Evolutionary conservation across 73 alveolate genomes (phyloP).

Genomic region (Paramecium octaurelia): DNA sequence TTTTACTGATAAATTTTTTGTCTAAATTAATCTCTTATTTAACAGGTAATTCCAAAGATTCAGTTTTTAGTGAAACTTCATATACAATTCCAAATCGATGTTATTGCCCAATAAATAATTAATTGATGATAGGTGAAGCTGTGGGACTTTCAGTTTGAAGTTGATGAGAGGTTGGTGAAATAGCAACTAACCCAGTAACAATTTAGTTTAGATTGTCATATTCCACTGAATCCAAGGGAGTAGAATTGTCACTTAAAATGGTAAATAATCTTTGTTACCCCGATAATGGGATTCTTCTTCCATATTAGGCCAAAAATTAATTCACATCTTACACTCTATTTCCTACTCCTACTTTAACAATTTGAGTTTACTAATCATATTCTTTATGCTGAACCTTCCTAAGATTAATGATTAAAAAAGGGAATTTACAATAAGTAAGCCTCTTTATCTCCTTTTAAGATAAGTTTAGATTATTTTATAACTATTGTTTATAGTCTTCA

Average conservation of each 20-base stretch:
- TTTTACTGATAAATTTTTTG: background rate
- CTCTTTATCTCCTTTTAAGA: background rate
- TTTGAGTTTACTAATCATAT: background rate
- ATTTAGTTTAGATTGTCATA: background rate
- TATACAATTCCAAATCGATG: background rate
- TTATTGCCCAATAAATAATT: background rate
- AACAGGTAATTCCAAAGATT: background rate
- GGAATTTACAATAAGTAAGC: background rate
- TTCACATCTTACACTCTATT: background rate
- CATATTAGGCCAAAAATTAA: background rate
- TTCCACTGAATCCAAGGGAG: conserved; percentile 1
- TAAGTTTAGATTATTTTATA: background rate
- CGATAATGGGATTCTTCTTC: background rate
- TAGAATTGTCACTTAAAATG: conserved; percentile 13
- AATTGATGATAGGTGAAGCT: background rate
- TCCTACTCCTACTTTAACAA: conserved; percentile 17
- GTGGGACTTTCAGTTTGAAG: background rate
- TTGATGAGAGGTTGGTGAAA: background rate
- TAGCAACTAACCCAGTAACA: conserved; percentile 3
- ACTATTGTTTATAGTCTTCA: background rate
- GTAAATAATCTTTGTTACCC: background rate
- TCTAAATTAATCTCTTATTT: background rate
- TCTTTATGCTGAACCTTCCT: background rate
- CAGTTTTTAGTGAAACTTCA: background rate
- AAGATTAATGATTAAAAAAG: conserved; percentile 22